Evolutionary conservation across 1,284 basidiomycete species (phyloP).

Genomic region (Melampsora americana): DNA sequence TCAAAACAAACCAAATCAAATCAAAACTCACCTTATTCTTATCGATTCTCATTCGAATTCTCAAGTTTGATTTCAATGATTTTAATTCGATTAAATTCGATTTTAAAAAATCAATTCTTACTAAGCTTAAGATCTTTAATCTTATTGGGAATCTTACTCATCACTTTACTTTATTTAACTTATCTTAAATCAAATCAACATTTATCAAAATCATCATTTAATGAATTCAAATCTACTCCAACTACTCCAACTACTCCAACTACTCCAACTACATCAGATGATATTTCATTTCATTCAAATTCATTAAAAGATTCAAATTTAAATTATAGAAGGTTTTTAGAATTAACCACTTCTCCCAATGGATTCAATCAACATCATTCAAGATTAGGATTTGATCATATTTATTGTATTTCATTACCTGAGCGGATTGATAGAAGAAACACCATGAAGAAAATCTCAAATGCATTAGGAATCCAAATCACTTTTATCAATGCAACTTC

Average conservation of each 20-base stretch:
- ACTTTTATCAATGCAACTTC: constrained; percentile 50
- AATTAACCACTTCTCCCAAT: constrained; percentile 45
- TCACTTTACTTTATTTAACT: neutral
- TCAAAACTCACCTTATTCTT: too few relatives aligned
- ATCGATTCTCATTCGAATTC: too few relatives aligned
- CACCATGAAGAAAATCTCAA: constrained; percentile 65
- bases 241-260: neutral
- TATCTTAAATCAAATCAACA: neutral
- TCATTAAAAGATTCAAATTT: constrained; percentile 15
- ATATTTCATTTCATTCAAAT: constrained; percentile 21
- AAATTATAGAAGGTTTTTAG: constrained; percentile 46
- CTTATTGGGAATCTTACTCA: neutral
- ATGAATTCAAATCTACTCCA: neutral
- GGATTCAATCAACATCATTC: constrained; percentile 46
- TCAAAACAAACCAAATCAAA: too few relatives aligned
- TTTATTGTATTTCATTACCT: constrained; percentile 65
- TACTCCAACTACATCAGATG: neutral
- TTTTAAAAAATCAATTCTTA: neutral
- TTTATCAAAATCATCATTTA: neutral
- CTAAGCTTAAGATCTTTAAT: neutral
- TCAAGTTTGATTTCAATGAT: too few relatives aligned
- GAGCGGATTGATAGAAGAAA: constrained; percentile 59
- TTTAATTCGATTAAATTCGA: neutral
- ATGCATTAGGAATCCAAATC: constrained; percentile 48
- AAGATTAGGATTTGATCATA: constrained; percentile 53